Conservation (phyloP, 2,329 filamentous ascomycete species). For the Verticillium isaacii region DNA sequence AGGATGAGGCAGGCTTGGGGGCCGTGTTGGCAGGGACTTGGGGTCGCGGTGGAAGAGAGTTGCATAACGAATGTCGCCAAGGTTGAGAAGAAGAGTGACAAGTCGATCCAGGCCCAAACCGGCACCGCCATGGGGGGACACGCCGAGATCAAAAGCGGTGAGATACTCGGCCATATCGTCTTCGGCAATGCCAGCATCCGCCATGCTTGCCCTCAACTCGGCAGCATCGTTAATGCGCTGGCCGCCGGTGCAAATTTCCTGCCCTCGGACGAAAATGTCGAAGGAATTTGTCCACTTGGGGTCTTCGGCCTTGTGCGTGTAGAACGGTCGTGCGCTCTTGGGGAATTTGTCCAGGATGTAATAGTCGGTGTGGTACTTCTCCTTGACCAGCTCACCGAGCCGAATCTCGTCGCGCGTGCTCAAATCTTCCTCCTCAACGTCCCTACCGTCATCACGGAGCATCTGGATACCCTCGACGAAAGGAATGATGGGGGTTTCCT, state of each 20-base stretch:
- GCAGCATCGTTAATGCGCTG: constrained; percentile 84
- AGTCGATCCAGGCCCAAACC: constrained; percentile 88
- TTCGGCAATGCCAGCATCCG: constrained; percentile 68
- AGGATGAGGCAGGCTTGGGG: constrained; percentile 70
- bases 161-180: constrained; percentile 88
- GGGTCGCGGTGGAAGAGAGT: constrained; percentile 86
- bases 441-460: constrained; percentile 77
- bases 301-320: constrained; percentile 79
- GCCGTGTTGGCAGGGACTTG: constrained; percentile 70
- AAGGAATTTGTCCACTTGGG: constrained; percentile 81
- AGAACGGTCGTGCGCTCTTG: constrained; percentile 77
- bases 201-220: constrained; percentile 74
- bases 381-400: constrained; percentile 76
- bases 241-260: constrained; percentile 88
- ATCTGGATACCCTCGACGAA: constrained; percentile 78
- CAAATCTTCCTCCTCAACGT: constrained; percentile 73
- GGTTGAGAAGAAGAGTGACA: constrained; percentile 76
- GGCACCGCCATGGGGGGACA: constrained; percentile 83
- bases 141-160: constrained; percentile 80
- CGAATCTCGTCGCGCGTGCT: constrained; percentile 83
- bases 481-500: constrained; percentile 75
- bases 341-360: constrained; percentile 96
- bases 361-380: constrained; percentile 85
- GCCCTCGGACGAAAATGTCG: constrained; percentile 89
- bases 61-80: constrained; percentile 85